Percentiles rank a stretch among this genome's conserved stretches.
Conservation (phyloP, 2,329 filamentous ascomycete species). For the Pseudophaeomoniella oleicola region DNA sequence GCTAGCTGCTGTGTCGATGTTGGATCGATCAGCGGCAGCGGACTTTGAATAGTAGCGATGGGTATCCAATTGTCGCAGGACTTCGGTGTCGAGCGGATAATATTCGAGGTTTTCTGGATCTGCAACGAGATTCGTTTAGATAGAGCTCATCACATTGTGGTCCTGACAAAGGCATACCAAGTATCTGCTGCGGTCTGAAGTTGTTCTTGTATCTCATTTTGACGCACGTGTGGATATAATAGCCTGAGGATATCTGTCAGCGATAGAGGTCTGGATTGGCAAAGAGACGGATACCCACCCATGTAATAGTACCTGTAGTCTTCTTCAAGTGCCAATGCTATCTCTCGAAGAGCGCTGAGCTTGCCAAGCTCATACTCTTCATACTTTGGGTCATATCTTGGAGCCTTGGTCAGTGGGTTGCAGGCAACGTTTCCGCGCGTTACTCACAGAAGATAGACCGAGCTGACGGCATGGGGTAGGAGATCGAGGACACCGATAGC, state of each 20-base stretch:
- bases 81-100: constrained; percentile 27
- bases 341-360: constrained; percentile 45
- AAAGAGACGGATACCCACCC: constrained; percentile 23
- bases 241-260: too few species aligned
- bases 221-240: constrained; percentile 44
- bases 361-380: constrained; percentile 49
- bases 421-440: neutral
- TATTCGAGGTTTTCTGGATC: constrained; percentile 31
- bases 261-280: too few species aligned
- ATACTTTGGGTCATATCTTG: constrained; percentile 44
- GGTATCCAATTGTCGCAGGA: constrained; percentile 24
- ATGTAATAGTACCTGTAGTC: constrained; percentile 50
- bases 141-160: neutral
- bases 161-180: constrained; percentile 20
- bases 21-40: neutral
- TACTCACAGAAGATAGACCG: constrained; percentile 33
- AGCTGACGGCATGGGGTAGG: constrained; percentile 31
- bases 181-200: constrained; percentile 32
- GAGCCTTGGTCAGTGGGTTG: neutral
- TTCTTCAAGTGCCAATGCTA: constrained; percentile 38
- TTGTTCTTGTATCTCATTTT: constrained; percentile 37
- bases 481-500: constrained; percentile 34
- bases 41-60: constrained; percentile 2
- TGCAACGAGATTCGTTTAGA: constrained; percentile 7
- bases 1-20: neutral